A percentile compares a stretch with the other conserved stretches of the same genome.
phyloP scores from a whole-genome alignment of 2,329 filamentous ascomycete genomes.

The Pseudogymnoascus sp. region DNA sequence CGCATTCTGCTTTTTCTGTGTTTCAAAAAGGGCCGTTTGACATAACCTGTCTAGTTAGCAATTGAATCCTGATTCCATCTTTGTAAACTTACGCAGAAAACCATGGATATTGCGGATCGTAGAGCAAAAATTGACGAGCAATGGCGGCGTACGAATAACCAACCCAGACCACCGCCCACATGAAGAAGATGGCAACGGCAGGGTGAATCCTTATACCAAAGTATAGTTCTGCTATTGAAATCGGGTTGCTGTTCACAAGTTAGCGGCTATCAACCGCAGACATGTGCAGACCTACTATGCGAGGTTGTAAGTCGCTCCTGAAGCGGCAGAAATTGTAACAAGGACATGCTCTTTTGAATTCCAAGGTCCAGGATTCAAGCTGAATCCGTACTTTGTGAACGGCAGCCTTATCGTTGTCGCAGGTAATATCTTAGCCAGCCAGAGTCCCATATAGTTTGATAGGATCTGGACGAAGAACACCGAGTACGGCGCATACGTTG shows the following conservation, averaged over 20 bases:
- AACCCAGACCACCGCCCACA: slow-evolving; percentile 49
- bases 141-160: slow-evolving; percentile 52
- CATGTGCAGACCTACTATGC: slow-evolving; percentile 28
- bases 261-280: neutral
- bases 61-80: slow-evolving; percentile 9
- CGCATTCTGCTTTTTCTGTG: slow-evolving; percentile 43
- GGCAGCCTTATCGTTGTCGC: slow-evolving; percentile 37
- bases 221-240: slow-evolving; percentile 49
- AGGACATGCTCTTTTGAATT: slow-evolving; percentile 26
- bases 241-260: slow-evolving; percentile 29
- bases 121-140: slow-evolving; percentile 47
- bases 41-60: slow-evolving; percentile 27
- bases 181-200: slow-evolving; percentile 49
- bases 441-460: slow-evolving; percentile 38
- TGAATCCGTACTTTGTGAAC: slow-evolving; percentile 35
- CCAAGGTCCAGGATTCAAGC: slow-evolving; percentile 25
- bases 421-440: slow-evolving; percentile 36
- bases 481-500: slow-evolving; percentile 45
- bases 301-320: slow-evolving; percentile 44
- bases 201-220: slow-evolving; percentile 45
- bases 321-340: slow-evolving; percentile 39
- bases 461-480: slow-evolving; percentile 53
- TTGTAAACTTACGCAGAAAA: slow-evolving; percentile 33
- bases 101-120: slow-evolving; percentile 50
- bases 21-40: slow-evolving; percentile 52